These are phyloP conservation scores for Camillea tinctor DNA, from an alignment of 2,329 filamentous ascomycete species.

Conservation along the genomic window DNA sequence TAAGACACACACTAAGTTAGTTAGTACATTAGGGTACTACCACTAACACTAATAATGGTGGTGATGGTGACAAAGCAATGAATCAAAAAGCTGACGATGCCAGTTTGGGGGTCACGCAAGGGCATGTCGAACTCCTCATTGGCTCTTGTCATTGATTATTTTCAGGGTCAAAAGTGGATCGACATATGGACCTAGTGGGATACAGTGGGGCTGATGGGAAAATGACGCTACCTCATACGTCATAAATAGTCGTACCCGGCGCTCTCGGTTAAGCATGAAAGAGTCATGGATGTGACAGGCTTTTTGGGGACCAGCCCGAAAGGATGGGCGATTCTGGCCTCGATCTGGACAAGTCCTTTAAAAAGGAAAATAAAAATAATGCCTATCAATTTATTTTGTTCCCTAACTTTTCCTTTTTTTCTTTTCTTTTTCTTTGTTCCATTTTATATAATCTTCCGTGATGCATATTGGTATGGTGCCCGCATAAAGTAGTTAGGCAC, in stretches of 20 bases:
- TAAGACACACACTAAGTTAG: no score
- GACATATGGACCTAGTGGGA: background rate
- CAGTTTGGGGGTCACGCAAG: constrained; percentile 17
- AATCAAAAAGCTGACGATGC: constrained; percentile 8
- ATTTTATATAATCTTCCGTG: background rate
- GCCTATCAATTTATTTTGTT: background rate
- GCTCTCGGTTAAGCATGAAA: constrained; percentile 12
- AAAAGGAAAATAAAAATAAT: no score
- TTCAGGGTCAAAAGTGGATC: constrained; percentile 12
- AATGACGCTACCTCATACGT: constrained; percentile 23
- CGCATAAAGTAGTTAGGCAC: no score
- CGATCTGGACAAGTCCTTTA: background rate
- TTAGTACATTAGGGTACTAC: no score
- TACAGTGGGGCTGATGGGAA: constrained; percentile 8
- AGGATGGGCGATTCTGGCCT: background rate
- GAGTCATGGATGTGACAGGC: constrained; percentile 18
- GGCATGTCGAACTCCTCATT: constrained; percentile 13
- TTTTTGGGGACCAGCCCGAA: background rate
- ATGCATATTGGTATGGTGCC: no score
- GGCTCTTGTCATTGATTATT: constrained; percentile 11
- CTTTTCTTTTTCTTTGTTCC: background rate
- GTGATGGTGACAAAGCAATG: background rate
- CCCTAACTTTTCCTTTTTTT: background rate
- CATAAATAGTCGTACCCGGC: constrained; percentile 13
- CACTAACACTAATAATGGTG: background rate